Base-by-base conservation (phyloP, 2,329 filamentous ascomycete species). In the Clarireedia hainanense region DNA sequence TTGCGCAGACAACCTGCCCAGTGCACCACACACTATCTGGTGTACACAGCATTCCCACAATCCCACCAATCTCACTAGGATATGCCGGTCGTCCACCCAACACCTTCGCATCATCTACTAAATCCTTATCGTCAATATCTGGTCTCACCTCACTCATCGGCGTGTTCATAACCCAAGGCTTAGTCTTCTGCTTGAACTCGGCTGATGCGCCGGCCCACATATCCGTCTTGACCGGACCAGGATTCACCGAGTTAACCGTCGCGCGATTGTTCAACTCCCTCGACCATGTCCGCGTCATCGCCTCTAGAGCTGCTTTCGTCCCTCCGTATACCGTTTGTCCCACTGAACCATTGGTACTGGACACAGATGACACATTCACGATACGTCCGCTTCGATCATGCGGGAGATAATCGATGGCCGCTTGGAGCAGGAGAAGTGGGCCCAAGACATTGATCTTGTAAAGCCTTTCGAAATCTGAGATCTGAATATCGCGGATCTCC, bases 391-490 rank as follows among this genome's bases (percentile, higher is more conserved):
- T 83, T 60, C 84, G 84, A 72, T 89, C 87, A 54, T 70, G 72
- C 1, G 81, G 89, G 4, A 95, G 78, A 71, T 86, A 84, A 0
- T 83, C 85, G 34, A 83, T 72, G 0, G 82, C 81, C 5, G 87
- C 87, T 71, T 95, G 85, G 26, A 88, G 81, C 14, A 95, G 76
- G 2, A 95, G 78, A 23, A 95, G 72, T 1, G 90, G 90, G 0
- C 88, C 90, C 9, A 89, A 80, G 23, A 95, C 90, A 67, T 95
- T 95, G 72, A 94, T 79, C 55, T 80, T 80, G 74, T 89, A 95
- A 56, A 86, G 83, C 63, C 78, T 74, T 45, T 83, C 77, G 73
- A 91, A 95, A 65, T 91, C 80, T 12, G 77, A 76, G 5, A 76
- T 67, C 4, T 78, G 80, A 60, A 89, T 80, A 27, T 87, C 80